Conservation (phyloP, 257 asterid genomes). For the Linderniella brevidens region DNA sequence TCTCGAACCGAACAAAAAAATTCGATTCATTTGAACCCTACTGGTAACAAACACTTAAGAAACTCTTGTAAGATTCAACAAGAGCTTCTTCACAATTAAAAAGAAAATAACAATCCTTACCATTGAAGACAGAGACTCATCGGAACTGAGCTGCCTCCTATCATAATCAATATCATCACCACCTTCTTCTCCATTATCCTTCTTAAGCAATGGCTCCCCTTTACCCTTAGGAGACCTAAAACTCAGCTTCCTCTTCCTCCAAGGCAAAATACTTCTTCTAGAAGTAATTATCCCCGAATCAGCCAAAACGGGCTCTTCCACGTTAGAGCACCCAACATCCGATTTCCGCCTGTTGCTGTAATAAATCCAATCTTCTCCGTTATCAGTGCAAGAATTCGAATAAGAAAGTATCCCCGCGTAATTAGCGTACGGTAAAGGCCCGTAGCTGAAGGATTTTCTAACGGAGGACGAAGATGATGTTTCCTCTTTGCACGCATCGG, state of each 20-base stretch:
- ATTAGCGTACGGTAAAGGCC: constrained; percentile 69
- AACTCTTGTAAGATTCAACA: background rate
- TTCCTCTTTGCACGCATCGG: constrained; percentile 45
- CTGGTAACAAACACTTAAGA: too few relatives aligned
- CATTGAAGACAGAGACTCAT: constrained; percentile 52
- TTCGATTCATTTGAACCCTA: too few relatives aligned
- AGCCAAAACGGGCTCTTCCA: constrained; percentile 22
- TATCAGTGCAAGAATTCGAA: constrained; percentile 32
- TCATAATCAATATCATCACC: constrained; percentile 95
- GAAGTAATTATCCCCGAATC: constrained; percentile 25
- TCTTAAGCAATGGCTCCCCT: constrained; percentile 91
- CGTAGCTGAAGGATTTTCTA: constrained; percentile 82
- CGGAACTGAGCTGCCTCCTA: constrained; percentile 88
- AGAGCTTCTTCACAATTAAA: background rate
- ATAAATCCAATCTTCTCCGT: constrained; percentile 76
- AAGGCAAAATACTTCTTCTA: constrained; percentile 77
- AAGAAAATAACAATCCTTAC: constrained; percentile 24
- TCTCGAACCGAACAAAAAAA: too few relatives aligned
- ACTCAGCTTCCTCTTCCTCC: constrained; percentile 87
- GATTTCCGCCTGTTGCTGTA: constrained; percentile 77
- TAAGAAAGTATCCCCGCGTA: constrained; percentile 49
- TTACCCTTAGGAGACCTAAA: constrained; percentile 79
- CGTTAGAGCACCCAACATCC: constrained; percentile 37
- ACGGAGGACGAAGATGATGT: constrained; percentile 23
- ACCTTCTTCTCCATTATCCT: constrained; percentile 88